These are phyloP conservation scores for Setomelanomma holmii DNA, from an alignment of 2,329 filamentous ascomycete genomes.

Conservation along the genomic window DNA sequence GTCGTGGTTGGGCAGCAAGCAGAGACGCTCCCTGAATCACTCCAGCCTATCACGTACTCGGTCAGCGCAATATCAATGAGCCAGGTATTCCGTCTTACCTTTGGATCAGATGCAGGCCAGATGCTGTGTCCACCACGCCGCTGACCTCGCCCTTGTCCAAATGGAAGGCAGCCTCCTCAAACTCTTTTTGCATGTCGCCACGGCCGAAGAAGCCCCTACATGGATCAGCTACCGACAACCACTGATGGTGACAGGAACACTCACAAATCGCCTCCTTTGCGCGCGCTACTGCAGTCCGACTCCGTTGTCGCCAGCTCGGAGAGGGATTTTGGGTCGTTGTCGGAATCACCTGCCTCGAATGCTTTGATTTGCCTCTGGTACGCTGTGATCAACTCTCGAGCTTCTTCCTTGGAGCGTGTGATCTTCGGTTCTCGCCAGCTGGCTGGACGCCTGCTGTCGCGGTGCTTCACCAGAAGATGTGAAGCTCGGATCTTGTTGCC, in stretches of 20 bases:
- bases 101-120: slow-evolving; percentile 94
- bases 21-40: slow-evolving; percentile 8
- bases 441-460: slow-evolving; percentile 82
- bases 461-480: slow-evolving; percentile 93
- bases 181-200: slow-evolving; percentile 98
- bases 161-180: slow-evolving; percentile 94
- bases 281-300: slow-evolving; percentile 93
- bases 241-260: slow-evolving; percentile 42
- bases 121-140: slow-evolving; percentile 86
- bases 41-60: slow-evolving; percentile 26
- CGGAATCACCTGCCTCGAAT: slow-evolving; percentile 61
- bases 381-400: slow-evolving; percentile 74
- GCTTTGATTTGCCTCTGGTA: slow-evolving; percentile 78
- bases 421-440: slow-evolving; percentile 95
- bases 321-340: slow-evolving; percentile 54
- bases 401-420: slow-evolving; percentile 86
- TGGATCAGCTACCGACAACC: slow-evolving; percentile 4
- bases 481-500: slow-evolving; percentile 88
- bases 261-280: slow-evolving; percentile 88
- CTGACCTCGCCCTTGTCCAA: slow-evolving; percentile 88
- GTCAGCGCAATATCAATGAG: slow-evolving; percentile 17
- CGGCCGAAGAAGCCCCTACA: slow-evolving; percentile 84
- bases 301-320: slow-evolving; percentile 87
- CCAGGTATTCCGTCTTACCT: slow-evolving; percentile 62
- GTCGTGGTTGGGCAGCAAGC: slow-evolving; percentile 3